A percentile compares a stretch with the other conserved stretches of the same genome.
These are phyloP conservation scores for Glycyrrhiza uralensis DNA, from an alignment of 306 rosid genomes.

Conservation along the genomic window DNA sequence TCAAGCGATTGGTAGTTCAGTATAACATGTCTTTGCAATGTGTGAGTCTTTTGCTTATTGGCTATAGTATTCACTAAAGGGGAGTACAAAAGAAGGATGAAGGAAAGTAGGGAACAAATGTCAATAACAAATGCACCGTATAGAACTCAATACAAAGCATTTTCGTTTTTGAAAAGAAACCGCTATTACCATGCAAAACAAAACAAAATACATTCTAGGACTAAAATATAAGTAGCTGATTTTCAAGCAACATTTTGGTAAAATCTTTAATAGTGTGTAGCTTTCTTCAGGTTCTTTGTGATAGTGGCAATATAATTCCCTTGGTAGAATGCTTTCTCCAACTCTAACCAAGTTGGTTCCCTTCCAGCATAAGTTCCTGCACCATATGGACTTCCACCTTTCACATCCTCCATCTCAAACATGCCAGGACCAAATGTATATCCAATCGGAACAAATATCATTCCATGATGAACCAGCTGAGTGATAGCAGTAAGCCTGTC, in stretches of 20 bases:
- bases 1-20: too few relatives aligned
- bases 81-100: too few relatives aligned
- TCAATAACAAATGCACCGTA: slow-evolving; percentile 17
- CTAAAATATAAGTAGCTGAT: slow-evolving; percentile 11
- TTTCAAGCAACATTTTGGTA: background rate
- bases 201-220: slow-evolving; percentile 19
- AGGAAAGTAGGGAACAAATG: too few relatives aligned
- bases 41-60: too few relatives aligned
- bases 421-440: slow-evolving; percentile 85
- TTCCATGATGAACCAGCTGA: slow-evolving; percentile 79
- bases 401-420: slow-evolving; percentile 71
- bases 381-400: slow-evolving; percentile 89
- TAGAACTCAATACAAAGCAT: background rate
- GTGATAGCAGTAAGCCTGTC: slow-evolving; percentile 73
- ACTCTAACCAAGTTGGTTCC: slow-evolving; percentile 67
- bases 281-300: slow-evolving; percentile 77
- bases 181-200: slow-evolving; percentile 6
- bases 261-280: slow-evolving; percentile 28
- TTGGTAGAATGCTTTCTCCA: slow-evolving; percentile 79
- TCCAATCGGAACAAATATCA: slow-evolving; percentile 77
- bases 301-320: slow-evolving; percentile 65
- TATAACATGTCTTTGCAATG: too few relatives aligned
- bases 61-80: too few relatives aligned
- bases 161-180: background rate
- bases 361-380: slow-evolving; percentile 77